Base-by-base conservation (phyloP, 2,329 filamentous ascomycete genomes). In the Aspergillus sp. region DNA sequence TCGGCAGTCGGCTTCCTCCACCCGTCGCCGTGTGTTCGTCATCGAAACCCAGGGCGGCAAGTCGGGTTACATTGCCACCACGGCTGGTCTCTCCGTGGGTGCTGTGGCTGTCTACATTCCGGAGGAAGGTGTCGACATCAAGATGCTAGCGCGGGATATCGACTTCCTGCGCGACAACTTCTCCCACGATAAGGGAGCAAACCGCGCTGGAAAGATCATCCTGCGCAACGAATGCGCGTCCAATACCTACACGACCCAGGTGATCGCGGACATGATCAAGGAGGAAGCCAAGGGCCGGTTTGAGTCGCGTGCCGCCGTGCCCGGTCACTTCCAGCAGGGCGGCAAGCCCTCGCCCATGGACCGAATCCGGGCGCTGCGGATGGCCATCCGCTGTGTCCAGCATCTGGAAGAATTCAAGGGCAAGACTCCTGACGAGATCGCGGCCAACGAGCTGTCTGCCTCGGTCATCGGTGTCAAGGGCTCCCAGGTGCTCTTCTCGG, bases 171-270 rank as follows among this genome's bases (percentile, higher is more conserved):
- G 93, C 59, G 80, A 93, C 14, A 87, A 90, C 51, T 99, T 99
- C 74, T 78, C 82, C 13, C 82, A 87, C 54, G 94, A 99, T 75
- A 86, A 85, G 65, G 94, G 94, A 52, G 89, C 94, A 71, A 90
- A 87, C 45, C 86, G 92, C 50, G 93, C 92, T 0, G 94, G 94
- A 33, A 93, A 96, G 61, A 82, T 97, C 56, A 95, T 99, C 58
- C 84, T 99, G n/a, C 85, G 95, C 70, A 97, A 97, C 73, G 94
- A 99, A 73, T 92, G 91, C 73, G 89, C 94, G 6, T 95, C 89
- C 65, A 85, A 82, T 64, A 92, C 92, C 14, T 97, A 96, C 79
- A 89, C 82, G 46, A 95, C 94, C 16, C 91, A 95, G 72, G 83
- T 96, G 52, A 93, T 99, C 65, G 92, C 93, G 32, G 88, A 93